Evolutionary conservation across 768 basidiomycete species (phyloP).

Genomic region (Lactarius sp.): DNA sequence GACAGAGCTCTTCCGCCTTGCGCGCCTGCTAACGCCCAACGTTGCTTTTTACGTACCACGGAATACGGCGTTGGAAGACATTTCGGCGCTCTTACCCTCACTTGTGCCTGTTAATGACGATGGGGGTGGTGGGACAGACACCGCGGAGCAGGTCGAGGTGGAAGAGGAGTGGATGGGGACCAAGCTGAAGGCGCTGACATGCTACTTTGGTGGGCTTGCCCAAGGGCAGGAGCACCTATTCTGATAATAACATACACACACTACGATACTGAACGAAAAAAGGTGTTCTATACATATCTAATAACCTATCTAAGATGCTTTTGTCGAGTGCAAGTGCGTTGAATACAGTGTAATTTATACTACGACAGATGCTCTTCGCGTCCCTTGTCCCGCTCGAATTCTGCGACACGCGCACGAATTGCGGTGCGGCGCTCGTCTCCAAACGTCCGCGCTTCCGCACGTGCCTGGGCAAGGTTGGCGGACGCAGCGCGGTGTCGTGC

Average conservation of each 20-base stretch:
- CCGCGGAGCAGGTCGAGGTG: constrained; percentile 68
- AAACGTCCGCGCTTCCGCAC: constrained; percentile 49
- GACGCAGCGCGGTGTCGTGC: constrained; percentile 49
- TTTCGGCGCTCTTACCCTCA: constrained; percentile 45
- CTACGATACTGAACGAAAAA: not conserved
- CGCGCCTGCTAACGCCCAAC: constrained; percentile 67
- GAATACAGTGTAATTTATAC: not conserved
- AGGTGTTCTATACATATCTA: not conserved
- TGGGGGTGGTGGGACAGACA: constrained; percentile 1
- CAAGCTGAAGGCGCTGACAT: constrained; percentile 91
- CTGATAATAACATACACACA: constrained; percentile 24
- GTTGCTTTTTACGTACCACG: constrained; percentile 88
- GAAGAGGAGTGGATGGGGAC: constrained; percentile 97
- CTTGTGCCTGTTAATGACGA: not conserved
- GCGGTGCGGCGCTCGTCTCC: constrained; percentile 50
- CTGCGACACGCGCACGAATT: constrained; percentile 46
- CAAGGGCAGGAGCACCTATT: constrained; percentile 63
- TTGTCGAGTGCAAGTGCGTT: not conserved
- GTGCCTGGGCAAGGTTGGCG: constrained; percentile 54
- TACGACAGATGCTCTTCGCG: constrained; percentile 3
- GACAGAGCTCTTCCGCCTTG: constrained; percentile 70
- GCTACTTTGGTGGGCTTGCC: constrained; percentile 86
- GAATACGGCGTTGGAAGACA: constrained; percentile 70
- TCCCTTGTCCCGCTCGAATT: constrained; percentile 29
- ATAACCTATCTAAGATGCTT: not conserved